phyloP scores from a whole-genome alignment of 768 basidiomycete genomes.

The Suillus subaureus region DNA sequence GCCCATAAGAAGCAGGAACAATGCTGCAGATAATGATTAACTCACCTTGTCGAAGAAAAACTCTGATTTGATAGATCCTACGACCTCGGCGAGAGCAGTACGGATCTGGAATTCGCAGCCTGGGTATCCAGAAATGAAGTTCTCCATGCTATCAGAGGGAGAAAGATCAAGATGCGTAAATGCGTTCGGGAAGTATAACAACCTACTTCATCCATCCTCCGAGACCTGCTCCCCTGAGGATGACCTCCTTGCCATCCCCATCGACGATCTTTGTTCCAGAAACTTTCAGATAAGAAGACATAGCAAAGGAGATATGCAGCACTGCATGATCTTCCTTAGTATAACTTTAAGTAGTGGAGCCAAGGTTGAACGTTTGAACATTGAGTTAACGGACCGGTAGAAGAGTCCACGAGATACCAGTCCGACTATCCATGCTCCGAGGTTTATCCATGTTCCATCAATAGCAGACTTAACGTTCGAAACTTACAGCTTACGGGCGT shows the following conservation, averaged over 20 bases:
- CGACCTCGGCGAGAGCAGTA: constrained; percentile 58
- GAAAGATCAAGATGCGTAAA: constrained; percentile 9
- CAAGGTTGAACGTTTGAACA: background rate
- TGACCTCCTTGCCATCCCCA: constrained; percentile 54
- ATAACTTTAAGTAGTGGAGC: constrained; percentile 1
- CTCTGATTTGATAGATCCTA: constrained; percentile 69
- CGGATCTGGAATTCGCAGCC: constrained; percentile 83
- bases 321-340: background rate
- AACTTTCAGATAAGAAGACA: constrained; percentile 52
- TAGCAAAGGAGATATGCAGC: constrained; percentile 8
- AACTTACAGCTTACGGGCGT: background rate
- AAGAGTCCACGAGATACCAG: constrained; percentile 8
- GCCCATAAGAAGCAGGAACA: background rate
- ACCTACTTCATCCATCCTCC: constrained; percentile 88
- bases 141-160: constrained; percentile 59
- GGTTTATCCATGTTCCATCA: constrained; percentile 15
- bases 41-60: constrained; percentile 84
- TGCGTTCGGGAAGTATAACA: constrained; percentile 13
- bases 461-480: background rate
- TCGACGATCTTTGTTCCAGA: constrained; percentile 64
- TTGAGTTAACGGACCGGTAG: constrained; percentile 2
- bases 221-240: constrained; percentile 74
- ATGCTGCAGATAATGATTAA: background rate
- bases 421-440: constrained; percentile 6
- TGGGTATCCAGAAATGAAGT: constrained; percentile 78